Conservation (phyloP, 1,284 basidiomycete species). For the Tilletia setariae region DNA sequence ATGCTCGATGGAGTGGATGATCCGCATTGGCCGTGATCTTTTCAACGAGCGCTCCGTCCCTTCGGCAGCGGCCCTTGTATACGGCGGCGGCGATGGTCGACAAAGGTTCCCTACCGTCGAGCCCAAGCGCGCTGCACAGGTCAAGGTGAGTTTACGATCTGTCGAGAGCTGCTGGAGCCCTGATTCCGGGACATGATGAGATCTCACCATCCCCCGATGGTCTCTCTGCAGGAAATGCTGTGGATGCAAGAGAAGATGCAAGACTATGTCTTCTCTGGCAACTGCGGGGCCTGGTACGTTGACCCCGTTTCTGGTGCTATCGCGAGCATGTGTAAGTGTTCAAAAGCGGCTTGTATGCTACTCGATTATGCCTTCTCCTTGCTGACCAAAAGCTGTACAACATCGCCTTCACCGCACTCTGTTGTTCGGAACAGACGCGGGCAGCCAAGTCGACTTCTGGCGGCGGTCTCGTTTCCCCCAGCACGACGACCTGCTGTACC, state of each 20-base stretch:
- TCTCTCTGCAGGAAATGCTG: conserved; percentile 18
- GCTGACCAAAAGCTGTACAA: not conserved
- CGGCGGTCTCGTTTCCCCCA: conserved; percentile 7
- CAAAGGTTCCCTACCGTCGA: conserved; percentile 23
- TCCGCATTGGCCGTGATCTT: conserved; percentile 21
- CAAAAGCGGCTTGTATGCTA: not conserved
- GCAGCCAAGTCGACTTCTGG: conserved; percentile 13
- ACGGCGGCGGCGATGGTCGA: conserved; percentile 1
- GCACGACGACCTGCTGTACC: conserved; percentile 11
- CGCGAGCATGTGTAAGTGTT: conserved; percentile 3
- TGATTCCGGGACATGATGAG: too few species aligned
- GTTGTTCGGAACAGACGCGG: not conserved
- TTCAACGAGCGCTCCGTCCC: conserved; percentile 17
- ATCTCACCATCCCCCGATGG: too few species aligned
- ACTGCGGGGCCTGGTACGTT: conserved; percentile 32
- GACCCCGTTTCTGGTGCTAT: conserved; percentile 15
- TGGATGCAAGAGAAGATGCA: conserved; percentile 29
- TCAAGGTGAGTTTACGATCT: conserved; percentile 18
- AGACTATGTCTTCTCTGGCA: conserved; percentile 27
- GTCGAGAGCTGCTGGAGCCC: too few species aligned
- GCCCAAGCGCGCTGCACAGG: conserved; percentile 23
- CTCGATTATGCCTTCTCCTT: not conserved
- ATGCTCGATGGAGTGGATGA: conserved; percentile 23
- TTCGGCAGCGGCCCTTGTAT: not conserved
- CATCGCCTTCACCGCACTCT: too few species aligned